Conservation (phyloP, 495 filamentous ascomycete species). For the Lophiostoma macrostomum region DNA sequence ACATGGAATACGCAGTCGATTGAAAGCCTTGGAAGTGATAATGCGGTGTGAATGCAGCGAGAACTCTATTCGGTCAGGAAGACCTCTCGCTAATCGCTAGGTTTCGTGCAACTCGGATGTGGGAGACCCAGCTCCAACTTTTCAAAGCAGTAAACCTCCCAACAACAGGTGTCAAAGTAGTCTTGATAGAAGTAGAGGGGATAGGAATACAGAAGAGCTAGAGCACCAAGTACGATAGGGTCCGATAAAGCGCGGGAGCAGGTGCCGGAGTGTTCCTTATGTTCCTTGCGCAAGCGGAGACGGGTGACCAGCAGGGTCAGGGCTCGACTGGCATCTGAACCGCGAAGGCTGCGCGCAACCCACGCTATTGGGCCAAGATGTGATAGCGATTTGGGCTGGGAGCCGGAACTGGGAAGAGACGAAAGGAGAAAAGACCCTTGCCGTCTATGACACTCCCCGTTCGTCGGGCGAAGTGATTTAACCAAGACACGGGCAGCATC, state of each 20-base stretch:
- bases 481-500: background rate
- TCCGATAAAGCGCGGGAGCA: constrained; percentile 7
- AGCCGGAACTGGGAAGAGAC: constrained; percentile 1
- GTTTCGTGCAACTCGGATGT: constrained; percentile 16
- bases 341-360: constrained; percentile 22
- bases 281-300: constrained; percentile 26
- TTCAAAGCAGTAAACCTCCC: background rate
- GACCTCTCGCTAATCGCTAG: constrained; percentile 21
- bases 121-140: constrained; percentile 26
- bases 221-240: background rate
- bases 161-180: background rate
- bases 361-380: constrained; percentile 36
- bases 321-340: constrained; percentile 22
- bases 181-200: background rate
- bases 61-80: constrained; percentile 18
- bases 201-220: background rate
- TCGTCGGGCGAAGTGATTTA: constrained; percentile 13
- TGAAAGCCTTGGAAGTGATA: constrained; percentile 8
- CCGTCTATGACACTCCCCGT: constrained; percentile 6
- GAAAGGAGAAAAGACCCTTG: constrained; percentile 3
- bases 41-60: constrained; percentile 28
- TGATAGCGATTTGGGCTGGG: constrained; percentile 26
- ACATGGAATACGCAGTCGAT: constrained; percentile 21
- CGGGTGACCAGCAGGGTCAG: constrained; percentile 19
- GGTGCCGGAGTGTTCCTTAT: constrained; percentile 24